phyloP scores from a whole-genome alignment of 2,329 filamentous ascomycete genomes.

The Neofusicoccum kwambonambiense region DNA sequence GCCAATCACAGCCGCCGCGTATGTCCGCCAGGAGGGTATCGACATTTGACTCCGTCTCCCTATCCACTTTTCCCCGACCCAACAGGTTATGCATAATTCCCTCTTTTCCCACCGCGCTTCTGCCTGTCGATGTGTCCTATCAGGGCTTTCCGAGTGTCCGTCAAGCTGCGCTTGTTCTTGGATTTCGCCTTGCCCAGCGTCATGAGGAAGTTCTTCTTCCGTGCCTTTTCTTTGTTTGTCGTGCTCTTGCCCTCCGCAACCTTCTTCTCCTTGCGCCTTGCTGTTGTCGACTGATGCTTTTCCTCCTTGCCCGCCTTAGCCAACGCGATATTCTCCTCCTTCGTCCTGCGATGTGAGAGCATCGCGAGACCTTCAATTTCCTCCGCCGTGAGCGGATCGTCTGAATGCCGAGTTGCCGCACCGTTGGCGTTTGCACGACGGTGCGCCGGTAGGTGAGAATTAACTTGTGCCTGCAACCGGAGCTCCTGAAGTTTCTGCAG shows the following conservation, averaged over 20 bases:
- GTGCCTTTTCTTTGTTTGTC: conserved; percentile 94
- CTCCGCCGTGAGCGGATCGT: conserved; percentile 85
- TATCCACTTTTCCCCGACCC: conserved; percentile 1
- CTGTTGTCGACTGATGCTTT: conserved; percentile 82
- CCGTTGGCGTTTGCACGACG: conserved; percentile 38
- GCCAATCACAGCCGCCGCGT: background rate
- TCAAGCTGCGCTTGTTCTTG: conserved; percentile 92
- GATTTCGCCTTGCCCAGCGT: conserved; percentile 92
- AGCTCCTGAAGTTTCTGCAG: conserved; percentile 92
- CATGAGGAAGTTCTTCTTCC: conserved; percentile 99
- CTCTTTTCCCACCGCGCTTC: conserved; percentile 79
- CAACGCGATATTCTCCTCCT: conserved; percentile 82
- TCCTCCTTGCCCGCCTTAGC: conserved; percentile 80
- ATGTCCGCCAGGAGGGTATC: background rate
- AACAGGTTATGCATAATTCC: conserved; percentile 52
- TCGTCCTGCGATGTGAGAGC: conserved; percentile 76
- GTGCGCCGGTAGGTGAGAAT: conserved; percentile 56
- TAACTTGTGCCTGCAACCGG: conserved; percentile 69
- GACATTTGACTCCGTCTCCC: background rate
- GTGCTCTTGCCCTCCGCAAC: conserved; percentile 87
- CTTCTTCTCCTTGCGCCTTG: conserved; percentile 83
- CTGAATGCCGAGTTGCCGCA: conserved; percentile 62
- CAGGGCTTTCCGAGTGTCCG: conserved; percentile 77
- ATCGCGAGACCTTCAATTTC: conserved; percentile 86
- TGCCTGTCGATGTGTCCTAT: conserved; percentile 78